Percentiles rank a stretch among this genome's conserved stretches.
phyloP scores from a whole-genome alignment of 148 eudicot species.

The Rhododendron mucronatum region DNA sequence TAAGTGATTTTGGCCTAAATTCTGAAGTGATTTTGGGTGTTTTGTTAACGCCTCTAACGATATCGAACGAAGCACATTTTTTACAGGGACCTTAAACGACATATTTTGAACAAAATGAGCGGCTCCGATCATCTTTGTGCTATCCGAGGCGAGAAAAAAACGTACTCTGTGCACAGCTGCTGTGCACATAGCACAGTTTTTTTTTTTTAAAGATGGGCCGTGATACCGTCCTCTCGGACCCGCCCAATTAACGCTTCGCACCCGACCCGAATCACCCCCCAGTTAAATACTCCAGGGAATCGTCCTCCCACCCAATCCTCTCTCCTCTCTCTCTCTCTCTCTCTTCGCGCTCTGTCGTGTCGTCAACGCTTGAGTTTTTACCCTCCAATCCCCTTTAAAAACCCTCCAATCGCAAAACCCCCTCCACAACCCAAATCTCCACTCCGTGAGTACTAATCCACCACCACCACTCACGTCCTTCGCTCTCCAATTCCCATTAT shows the following conservation, averaged over 20 bases:
- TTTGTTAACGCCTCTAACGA: too few species aligned
- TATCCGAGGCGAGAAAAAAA: too few species aligned
- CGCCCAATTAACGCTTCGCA: neutral
- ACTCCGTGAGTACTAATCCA: neutral
- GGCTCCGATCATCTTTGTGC: too few species aligned
- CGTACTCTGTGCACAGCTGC: too few species aligned
- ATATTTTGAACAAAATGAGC: too few species aligned
- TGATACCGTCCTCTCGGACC: neutral
- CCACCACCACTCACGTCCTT: neutral
- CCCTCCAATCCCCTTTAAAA: conserved; percentile 2
- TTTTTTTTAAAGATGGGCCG: neutral
- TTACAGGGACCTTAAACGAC: too few species aligned
- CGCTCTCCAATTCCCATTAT: neutral
- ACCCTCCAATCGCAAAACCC: conserved; percentile 11
- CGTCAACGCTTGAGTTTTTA: neutral
- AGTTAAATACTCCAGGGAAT: neutral
- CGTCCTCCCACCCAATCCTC: neutral
- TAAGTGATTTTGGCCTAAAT: too few species aligned
- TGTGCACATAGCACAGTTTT: too few species aligned
- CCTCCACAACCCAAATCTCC: neutral
- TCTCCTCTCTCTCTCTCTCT: conserved; percentile 4
- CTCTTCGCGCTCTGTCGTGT: neutral
- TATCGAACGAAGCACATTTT: too few species aligned
- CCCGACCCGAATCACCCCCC: neutral
- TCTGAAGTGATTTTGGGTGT: too few species aligned